Conservation (phyloP, 768 basidiomycete species). For the Lyophyllum semitale region DNA sequence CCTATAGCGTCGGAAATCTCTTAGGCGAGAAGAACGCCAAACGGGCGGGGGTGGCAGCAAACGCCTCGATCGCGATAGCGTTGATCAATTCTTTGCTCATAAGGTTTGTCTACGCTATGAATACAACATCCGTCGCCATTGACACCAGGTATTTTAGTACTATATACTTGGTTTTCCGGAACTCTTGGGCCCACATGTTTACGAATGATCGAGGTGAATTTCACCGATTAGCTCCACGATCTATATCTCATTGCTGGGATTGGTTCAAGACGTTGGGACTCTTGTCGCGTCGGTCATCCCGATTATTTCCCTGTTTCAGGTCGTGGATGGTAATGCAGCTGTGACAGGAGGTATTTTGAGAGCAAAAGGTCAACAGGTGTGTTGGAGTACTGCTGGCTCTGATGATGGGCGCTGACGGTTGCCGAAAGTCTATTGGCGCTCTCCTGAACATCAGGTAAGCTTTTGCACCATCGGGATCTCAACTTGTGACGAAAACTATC, state of each 20-base stretch:
- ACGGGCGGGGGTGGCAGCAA: slow-evolving; percentile 26
- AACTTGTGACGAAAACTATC: neutral
- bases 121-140: neutral
- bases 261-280: slow-evolving; percentile 44
- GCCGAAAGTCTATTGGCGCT: slow-evolving; percentile 62
- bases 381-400: slow-evolving; percentile 8
- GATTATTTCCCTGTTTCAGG: slow-evolving; percentile 74
- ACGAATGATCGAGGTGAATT: slow-evolving; percentile 60
- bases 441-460: slow-evolving; percentile 71
- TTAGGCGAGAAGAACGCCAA: slow-evolving; percentile 13
- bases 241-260: neutral
- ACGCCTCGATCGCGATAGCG: slow-evolving; percentile 57
- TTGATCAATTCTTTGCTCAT: slow-evolving; percentile 9
- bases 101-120: neutral
- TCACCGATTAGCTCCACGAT: neutral
- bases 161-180: slow-evolving; percentile 57
- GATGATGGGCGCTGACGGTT: neutral
- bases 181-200: slow-evolving; percentile 72
- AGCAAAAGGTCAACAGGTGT: slow-evolving; percentile 76
- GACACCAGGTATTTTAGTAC: slow-evolving; percentile 31
- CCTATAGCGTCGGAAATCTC: slow-evolving; percentile 9
- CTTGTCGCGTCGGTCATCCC: slow-evolving; percentile 73
- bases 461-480: neutral
- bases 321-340: slow-evolving; percentile 75
- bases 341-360: slow-evolving; percentile 79